A percentile compares a stretch with the other conserved stretches of the same genome.
These are phyloP conservation scores for Phytomonas sp. DNA, from an alignment of 208 protist genomes.

Conservation along the genomic window DNA sequence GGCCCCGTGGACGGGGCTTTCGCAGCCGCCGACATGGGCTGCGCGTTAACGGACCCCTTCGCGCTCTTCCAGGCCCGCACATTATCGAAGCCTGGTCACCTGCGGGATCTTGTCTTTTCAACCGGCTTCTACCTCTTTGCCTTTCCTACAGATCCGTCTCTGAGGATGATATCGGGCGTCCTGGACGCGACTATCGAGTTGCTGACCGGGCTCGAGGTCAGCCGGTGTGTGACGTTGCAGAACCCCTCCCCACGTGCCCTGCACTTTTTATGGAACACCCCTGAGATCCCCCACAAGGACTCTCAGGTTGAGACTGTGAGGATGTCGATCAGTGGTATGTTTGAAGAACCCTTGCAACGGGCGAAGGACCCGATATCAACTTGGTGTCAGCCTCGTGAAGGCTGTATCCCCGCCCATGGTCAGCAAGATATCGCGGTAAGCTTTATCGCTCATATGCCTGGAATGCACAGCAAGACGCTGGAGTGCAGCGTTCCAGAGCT, in stretches of 20 bases:
- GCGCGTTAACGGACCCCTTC: slow-evolving; percentile 24
- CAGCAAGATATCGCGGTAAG: slow-evolving; percentile 38
- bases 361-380: slow-evolving; percentile 33
- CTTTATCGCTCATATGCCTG: slow-evolving; percentile 52
- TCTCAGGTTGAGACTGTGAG: slow-evolving; percentile 11
- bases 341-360: neutral
- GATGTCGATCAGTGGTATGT: neutral
- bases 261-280: slow-evolving; percentile 70
- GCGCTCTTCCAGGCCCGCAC: slow-evolving; percentile 24
- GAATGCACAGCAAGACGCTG: slow-evolving; percentile 33
- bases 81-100: slow-evolving; percentile 8
- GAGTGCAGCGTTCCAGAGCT: slow-evolving; percentile 71
- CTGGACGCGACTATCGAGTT: slow-evolving; percentile 78
- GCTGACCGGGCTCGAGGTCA: slow-evolving; percentile 51
- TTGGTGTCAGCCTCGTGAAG: slow-evolving; percentile 53
- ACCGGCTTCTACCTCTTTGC: slow-evolving; percentile 74
- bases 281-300: slow-evolving; percentile 23
- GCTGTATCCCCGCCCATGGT: slow-evolving; percentile 38
- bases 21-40: slow-evolving; percentile 1
- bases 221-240: slow-evolving; percentile 60
- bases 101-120: slow-evolving; percentile 31
- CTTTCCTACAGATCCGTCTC: slow-evolving; percentile 41
- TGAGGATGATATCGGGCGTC: slow-evolving; percentile 47
- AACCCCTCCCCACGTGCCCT: slow-evolving; percentile 63
- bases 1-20: neutral